Evolutionary conservation across 31 red algal genomes (phyloP), one percentile per base, ranked within the genome.

Genomic region (Odonthalia washingtoniensis): DNA sequence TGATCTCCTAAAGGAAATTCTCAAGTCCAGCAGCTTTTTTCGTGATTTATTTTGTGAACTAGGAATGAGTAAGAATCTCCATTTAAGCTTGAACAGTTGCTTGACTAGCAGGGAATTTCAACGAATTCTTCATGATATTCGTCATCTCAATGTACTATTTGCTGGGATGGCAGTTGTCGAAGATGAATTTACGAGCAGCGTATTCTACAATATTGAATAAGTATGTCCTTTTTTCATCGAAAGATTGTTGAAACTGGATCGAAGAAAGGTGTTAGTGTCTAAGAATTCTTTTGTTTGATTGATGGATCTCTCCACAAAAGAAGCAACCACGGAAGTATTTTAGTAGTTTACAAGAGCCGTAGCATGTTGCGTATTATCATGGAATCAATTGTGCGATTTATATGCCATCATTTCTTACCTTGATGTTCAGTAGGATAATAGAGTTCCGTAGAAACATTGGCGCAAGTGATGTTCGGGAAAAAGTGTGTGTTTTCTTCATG

Each of bases 1-100:
- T 75, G 72, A 75, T 75, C 36, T 24, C 12, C 5, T 38, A n/a
- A 18, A 75, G 31, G 32, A 75, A 36, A 9, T 75, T 75, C 72
- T 36, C 41, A 35, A 75, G 72, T 5, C 32, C 41, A 3, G 26
- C n/a, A 26, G 0, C 35, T 27, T 26, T 75, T 6, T 33, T 9
- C 27, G 5, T 33, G 0, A 75, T 75, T 12, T 36, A n/a, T 4
- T 75, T 18, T 36, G 40, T 75, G 17, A 75, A 75, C 6, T 18
- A 17, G 6, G 24, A 26, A 5, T 38, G 72, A 5, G 31, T 36
- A 42, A 75, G 72, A 4, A 42, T 75, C 72, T 75, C 72, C 4
- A 75, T 27, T 0, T 36, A 26, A 4, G 36, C 72, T 38, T 75
- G 35, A 3, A 75, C 4, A 0, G 16, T 36, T 0, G 26, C 24